These are phyloP conservation scores for Scleroderma citrinum DNA, from an alignment of 768 basidiomycete genomes.

Conservation along the genomic window DNA sequence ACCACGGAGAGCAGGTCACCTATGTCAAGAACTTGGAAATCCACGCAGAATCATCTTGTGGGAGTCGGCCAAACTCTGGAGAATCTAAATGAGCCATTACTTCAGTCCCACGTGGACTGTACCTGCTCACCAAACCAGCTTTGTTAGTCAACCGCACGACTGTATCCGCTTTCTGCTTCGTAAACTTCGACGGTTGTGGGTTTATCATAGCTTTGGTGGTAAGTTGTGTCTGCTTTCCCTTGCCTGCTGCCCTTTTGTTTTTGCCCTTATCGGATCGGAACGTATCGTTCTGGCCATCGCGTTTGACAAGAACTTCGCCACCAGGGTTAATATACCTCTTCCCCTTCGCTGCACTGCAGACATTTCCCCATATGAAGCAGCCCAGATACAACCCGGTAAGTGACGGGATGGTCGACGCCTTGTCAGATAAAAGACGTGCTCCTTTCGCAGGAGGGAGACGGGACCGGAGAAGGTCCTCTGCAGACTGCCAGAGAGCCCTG, in stretches of 20 bases:
- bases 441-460: slow-evolving; percentile 41
- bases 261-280: slow-evolving; percentile 24
- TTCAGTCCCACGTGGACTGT: not conserved
- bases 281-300: slow-evolving; percentile 41
- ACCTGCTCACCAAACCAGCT: slow-evolving; percentile 52
- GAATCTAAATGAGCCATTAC: not conserved
- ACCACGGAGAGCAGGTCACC: slow-evolving; percentile 31
- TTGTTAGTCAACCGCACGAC: slow-evolving; percentile 64
- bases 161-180: slow-evolving; percentile 51
- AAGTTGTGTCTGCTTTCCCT: slow-evolving; percentile 53
- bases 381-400: slow-evolving; percentile 47
- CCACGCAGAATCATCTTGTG: slow-evolving; percentile 67
- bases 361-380: slow-evolving; percentile 61
- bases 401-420: slow-evolving; percentile 1
- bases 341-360: slow-evolving; percentile 75
- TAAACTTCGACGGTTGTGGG: slow-evolving; percentile 38
- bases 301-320: slow-evolving; percentile 54
- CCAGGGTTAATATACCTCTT: slow-evolving; percentile 60
- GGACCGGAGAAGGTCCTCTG: slow-evolving; percentile 19
- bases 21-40: slow-evolving; percentile 68
- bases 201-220: slow-evolving; percentile 65
- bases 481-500: slow-evolving; percentile 18
- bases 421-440: slow-evolving; percentile 38
- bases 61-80: slow-evolving; percentile 75
- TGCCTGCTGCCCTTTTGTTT: slow-evolving; percentile 25